A percentile compares a stretch with the other conserved stretches of the same genome.
These are phyloP conservation scores for Solanum pennellii DNA, from an alignment of 257 asterid genomes.

Conservation along the genomic window DNA sequence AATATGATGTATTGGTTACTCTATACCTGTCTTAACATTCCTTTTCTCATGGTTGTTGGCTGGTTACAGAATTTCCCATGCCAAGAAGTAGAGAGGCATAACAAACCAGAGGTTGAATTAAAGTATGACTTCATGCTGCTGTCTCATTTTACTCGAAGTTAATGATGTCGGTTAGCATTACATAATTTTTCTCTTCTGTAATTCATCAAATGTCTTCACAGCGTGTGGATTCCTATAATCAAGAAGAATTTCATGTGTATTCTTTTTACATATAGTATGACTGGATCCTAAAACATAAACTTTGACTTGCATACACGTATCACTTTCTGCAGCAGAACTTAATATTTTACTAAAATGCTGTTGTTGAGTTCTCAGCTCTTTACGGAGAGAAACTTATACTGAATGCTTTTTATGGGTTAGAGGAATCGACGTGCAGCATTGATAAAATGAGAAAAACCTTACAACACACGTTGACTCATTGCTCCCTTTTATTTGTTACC, in stretches of 20 bases:
- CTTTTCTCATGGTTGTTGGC: constrained; percentile 16
- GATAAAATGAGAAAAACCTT: background rate
- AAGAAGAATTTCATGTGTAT: background rate
- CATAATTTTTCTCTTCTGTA: background rate
- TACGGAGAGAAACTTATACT: background rate
- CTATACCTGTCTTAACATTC: background rate
- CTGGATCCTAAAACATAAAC: background rate
- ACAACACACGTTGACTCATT: background rate
- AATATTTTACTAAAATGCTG: background rate
- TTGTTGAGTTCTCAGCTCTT: background rate
- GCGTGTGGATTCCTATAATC: background rate
- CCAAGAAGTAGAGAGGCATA: constrained; percentile 99
- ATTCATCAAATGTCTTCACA: background rate
- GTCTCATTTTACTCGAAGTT: background rate
- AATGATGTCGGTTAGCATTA: background rate
- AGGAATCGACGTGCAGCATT: background rate
- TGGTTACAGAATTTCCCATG: constrained; percentile 92
- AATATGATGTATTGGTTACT: background rate
- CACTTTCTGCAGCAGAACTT: background rate
- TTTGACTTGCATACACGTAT: background rate
- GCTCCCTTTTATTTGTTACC: background rate
- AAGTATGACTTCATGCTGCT: constrained; percentile 40
- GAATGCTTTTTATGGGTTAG: background rate
- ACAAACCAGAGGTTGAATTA: constrained; percentile 97
- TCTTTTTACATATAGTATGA: background rate